Evolutionary conservation across 2,329 filamentous ascomycete genomes (phyloP).

Genomic region (Aschersonia sp.): DNA sequence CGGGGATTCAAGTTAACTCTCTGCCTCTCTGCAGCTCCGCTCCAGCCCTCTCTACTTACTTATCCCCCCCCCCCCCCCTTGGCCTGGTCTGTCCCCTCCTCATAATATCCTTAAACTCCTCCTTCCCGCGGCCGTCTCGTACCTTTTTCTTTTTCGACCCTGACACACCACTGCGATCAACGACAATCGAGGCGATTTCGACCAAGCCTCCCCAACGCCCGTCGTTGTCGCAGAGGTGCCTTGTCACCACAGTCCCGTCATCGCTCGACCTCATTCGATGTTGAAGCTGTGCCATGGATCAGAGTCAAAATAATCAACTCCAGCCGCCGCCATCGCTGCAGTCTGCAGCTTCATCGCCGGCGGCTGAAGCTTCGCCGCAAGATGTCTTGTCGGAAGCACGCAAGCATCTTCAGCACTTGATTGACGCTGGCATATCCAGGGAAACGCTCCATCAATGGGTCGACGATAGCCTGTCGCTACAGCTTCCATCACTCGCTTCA

Average conservation of each 20-base stretch:
- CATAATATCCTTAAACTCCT: neutral
- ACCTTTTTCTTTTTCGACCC: neutral
- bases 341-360: constrained; percentile 6
- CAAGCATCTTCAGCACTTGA: constrained; percentile 29
- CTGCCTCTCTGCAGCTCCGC: constrained; percentile 5
- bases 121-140: neutral
- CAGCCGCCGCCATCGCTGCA: constrained; percentile 11
- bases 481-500: constrained; percentile 11
- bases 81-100: neutral
- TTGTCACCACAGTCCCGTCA: constrained; percentile 7
- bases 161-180: constrained; percentile 4
- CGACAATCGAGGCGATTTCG: constrained; percentile 3
- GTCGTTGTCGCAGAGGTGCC: constrained; percentile 5
- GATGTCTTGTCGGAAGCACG: constrained; percentile 29
- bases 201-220: constrained; percentile 3
- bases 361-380: constrained; percentile 21
- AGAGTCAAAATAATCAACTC: constrained; percentile 13
- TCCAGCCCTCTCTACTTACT: constrained; percentile 6
- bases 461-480: constrained; percentile 20
- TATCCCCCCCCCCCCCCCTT: neutral
- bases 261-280: constrained; percentile 10
- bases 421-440: constrained; percentile 29
- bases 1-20: constrained; percentile 4
- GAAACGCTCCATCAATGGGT: constrained; percentile 27
- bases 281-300: constrained; percentile 17